Evolutionary conservation across 106 monocot genomes (phyloP).

Genomic region (Xerophyta viscosa): DNA sequence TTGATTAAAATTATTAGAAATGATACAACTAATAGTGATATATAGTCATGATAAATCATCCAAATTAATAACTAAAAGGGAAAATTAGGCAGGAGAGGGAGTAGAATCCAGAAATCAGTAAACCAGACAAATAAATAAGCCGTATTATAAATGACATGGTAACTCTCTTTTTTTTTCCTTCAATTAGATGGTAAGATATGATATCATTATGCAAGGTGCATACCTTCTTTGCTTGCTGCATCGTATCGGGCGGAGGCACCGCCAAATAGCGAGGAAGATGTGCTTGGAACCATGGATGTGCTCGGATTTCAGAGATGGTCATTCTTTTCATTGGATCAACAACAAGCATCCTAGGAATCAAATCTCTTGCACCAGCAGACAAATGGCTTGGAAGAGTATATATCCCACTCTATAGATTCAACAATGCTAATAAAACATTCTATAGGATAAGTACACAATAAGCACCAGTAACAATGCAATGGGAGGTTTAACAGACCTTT

Average conservation of each 20-base stretch:
- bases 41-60: too few relatives aligned
- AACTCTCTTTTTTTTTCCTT: too few relatives aligned
- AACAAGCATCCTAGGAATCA: conserved; percentile 28
- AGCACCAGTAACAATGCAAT: neutral
- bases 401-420: conserved; percentile 9
- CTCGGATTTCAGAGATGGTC: conserved; percentile 21
- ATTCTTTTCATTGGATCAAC: conserved; percentile 28
- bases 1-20: too few relatives aligned
- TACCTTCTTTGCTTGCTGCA: conserved; percentile 24
- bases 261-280: conserved; percentile 25
- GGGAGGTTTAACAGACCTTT: neutral
- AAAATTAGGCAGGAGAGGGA: too few relatives aligned
- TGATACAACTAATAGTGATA: too few relatives aligned
- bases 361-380: conserved; percentile 27
- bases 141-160: too few relatives aligned
- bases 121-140: too few relatives aligned
- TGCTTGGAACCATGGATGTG: conserved; percentile 31
- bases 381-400: conserved; percentile 29
- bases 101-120: too few relatives aligned
- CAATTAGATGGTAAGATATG: too few relatives aligned
- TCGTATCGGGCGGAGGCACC: conserved; percentile 24
- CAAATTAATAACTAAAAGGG: too few relatives aligned
- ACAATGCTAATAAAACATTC: neutral
- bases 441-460: neutral
- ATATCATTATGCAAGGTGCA: neutral